phyloP scores from a whole-genome alignment of 345 rosid species.

The Combretum micranthum region DNA sequence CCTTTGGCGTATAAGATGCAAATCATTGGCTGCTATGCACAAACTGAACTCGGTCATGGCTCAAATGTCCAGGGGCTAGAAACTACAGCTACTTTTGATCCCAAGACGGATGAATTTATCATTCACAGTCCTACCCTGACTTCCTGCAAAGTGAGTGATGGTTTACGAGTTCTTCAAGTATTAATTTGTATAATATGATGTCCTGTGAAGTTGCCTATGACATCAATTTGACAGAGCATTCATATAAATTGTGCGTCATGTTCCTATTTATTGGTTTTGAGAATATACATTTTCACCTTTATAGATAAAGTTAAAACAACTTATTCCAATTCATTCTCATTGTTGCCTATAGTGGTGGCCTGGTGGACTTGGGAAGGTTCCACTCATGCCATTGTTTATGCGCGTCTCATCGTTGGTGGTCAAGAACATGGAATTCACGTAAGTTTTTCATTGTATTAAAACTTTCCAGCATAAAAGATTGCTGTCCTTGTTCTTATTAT shows the following conservation, averaged over 20 bases:
- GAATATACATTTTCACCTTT: too few species aligned
- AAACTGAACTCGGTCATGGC: constrained; percentile 99
- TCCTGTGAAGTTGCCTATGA: too few species aligned
- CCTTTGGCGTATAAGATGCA: constrained; percentile 89
- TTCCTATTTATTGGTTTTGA: too few species aligned
- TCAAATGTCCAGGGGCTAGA: constrained; percentile 99
- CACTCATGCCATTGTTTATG: constrained; percentile 93
- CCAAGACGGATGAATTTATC: constrained; percentile 79
- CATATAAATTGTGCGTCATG: too few species aligned
- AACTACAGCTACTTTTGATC: constrained; percentile 97
- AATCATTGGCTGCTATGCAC: constrained; percentile 98
- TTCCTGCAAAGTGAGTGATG: constrained; percentile 71
- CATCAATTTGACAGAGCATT: too few species aligned
- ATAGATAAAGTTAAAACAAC: background rate
- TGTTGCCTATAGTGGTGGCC: constrained; percentile 84
- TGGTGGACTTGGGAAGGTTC: constrained; percentile 92
- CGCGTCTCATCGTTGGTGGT: constrained; percentile 73
- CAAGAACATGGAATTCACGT: constrained; percentile 87
- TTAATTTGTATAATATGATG: too few species aligned
- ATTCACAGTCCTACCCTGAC: constrained; percentile 90
- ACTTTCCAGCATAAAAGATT: too few species aligned
- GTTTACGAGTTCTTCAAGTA: background rate
- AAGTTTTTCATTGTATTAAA: constrained; percentile 8
- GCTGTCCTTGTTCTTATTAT: too few species aligned
- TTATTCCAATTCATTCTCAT: background rate